phyloP scores from a whole-genome alignment of 2,329 filamentous ascomycete genomes.

The Ophiobolus disseminans region DNA sequence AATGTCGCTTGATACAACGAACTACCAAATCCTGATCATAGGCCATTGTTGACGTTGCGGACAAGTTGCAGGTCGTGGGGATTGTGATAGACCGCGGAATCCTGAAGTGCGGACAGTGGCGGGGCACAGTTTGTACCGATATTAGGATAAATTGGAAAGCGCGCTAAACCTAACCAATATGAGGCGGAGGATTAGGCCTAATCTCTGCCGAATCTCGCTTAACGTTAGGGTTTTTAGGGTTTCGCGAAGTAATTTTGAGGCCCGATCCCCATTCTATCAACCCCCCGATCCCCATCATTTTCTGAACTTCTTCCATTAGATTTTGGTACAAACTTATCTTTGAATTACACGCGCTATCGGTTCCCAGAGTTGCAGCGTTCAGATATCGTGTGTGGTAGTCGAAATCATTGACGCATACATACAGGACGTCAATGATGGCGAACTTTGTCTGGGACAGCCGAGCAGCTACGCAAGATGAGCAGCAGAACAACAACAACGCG shows the following conservation, averaged over 20 bases:
- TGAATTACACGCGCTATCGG: no score
- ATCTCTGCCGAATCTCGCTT: background rate
- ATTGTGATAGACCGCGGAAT: slow-evolving; percentile 1
- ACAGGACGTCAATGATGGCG: background rate
- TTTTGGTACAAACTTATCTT: no score
- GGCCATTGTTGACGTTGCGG: slow-evolving; percentile 2
- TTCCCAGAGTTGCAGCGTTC: no score
- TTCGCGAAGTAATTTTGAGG: background rate
- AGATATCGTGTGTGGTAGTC: no score
- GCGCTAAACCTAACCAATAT: background rate
- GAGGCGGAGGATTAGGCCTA: background rate
- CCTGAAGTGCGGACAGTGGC: slow-evolving; percentile 3
- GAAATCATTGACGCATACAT: no score
- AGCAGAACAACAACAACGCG: background rate
- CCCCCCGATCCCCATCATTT: background rate
- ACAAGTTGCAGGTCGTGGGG: background rate
- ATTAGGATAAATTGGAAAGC: background rate
- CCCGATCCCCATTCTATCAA: background rate
- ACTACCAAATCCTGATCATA: slow-evolving; percentile 12
- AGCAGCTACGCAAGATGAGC: background rate
- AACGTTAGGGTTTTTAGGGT: background rate
- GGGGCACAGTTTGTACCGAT: slow-evolving; percentile 4
- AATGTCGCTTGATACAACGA: slow-evolving; percentile 10
- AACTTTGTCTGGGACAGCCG: background rate
- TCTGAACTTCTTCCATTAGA: background rate